These are phyloP conservation scores for Fusarium nelsonii DNA, from an alignment of 2,329 filamentous ascomycete genomes.

Conservation along the genomic window DNA sequence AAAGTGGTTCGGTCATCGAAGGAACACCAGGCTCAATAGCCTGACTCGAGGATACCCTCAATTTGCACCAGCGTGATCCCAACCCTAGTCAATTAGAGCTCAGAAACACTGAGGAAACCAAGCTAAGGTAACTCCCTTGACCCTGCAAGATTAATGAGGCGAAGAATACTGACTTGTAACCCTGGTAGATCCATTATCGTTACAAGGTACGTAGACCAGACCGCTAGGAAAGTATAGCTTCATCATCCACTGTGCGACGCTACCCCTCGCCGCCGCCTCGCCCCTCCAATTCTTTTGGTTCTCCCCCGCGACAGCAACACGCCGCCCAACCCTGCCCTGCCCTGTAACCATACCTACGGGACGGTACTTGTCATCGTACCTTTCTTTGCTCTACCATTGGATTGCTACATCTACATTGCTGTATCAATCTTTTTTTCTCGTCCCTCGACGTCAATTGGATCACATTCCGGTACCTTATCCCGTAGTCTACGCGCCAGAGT, in stretches of 20 bases:
- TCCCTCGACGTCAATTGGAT: conserved; percentile 27
- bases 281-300: conserved; percentile 13
- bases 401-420: conserved; percentile 17
- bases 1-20: conserved; percentile 34
- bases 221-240: conserved; percentile 10
- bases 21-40: conserved; percentile 6
- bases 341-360: conserved; percentile 23
- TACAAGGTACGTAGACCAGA: not conserved
- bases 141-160: conserved; percentile 21
- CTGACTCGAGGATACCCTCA: conserved; percentile 15
- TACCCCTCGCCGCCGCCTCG: conserved; percentile 16
- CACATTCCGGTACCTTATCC: conserved; percentile 13
- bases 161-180: conserved; percentile 8
- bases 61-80: not conserved
- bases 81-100: conserved; percentile 14
- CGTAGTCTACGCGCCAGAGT: conserved; percentile 11
- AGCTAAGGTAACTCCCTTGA: conserved; percentile 21
- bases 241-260: conserved; percentile 10
- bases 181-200: conserved; percentile 1
- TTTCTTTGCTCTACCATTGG: conserved; percentile 14
- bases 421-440: conserved; percentile 2
- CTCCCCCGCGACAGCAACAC: conserved; percentile 18
- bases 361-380: conserved; percentile 22
- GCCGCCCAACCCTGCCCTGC: conserved; percentile 25
- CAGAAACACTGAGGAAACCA: conserved; percentile 10